Evolutionary conservation across 1,139 yeast species (phyloP).

Genomic region (Trichomonascaceae sp.): DNA sequence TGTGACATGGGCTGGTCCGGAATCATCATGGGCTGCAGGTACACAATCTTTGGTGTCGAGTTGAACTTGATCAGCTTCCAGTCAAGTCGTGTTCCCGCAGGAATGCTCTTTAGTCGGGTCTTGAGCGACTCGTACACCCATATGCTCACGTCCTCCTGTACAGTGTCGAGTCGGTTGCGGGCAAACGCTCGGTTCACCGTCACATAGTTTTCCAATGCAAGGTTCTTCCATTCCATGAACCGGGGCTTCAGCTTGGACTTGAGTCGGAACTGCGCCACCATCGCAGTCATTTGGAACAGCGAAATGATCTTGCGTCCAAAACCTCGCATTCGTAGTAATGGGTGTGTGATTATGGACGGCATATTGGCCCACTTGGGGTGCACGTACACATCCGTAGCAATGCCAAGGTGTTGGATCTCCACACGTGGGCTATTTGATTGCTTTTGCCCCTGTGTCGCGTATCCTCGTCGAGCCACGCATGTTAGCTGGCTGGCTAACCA

Average conservation of each 20-base stretch:
- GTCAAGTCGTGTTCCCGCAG: constrained; percentile 43
- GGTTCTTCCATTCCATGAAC: constrained; percentile 59
- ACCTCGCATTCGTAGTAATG: constrained; percentile 28
- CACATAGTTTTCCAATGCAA: constrained; percentile 53
- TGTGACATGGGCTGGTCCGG: constrained; percentile 47
- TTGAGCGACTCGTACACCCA: constrained; percentile 51
- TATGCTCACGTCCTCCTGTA: constrained; percentile 36
- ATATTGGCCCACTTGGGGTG: constrained; percentile 36
- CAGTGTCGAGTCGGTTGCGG: constrained; percentile 30
- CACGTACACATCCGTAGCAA: constrained; percentile 22
- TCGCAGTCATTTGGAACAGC: constrained; percentile 46
- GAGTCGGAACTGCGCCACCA: constrained; percentile 47
- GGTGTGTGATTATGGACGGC: constrained; percentile 33
- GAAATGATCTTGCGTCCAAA: constrained; percentile 38
- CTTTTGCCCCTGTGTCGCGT: too few relatives aligned
- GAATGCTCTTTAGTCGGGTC: constrained; percentile 40
- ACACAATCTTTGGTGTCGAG: constrained; percentile 55
- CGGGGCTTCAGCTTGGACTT: constrained; percentile 53
- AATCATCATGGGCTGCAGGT: constrained; percentile 56
- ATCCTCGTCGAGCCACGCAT: too few relatives aligned
- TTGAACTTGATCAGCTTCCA: constrained; percentile 72
- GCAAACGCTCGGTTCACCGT: constrained; percentile 61
- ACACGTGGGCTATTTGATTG: too few relatives aligned
- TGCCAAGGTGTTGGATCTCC: constrained; percentile 16
- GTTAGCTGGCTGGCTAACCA: too few relatives aligned